These are phyloP conservation scores for Sungouiella blattae DNA, from an alignment of 805 yeast genomes.

Conservation along the genomic window DNA sequence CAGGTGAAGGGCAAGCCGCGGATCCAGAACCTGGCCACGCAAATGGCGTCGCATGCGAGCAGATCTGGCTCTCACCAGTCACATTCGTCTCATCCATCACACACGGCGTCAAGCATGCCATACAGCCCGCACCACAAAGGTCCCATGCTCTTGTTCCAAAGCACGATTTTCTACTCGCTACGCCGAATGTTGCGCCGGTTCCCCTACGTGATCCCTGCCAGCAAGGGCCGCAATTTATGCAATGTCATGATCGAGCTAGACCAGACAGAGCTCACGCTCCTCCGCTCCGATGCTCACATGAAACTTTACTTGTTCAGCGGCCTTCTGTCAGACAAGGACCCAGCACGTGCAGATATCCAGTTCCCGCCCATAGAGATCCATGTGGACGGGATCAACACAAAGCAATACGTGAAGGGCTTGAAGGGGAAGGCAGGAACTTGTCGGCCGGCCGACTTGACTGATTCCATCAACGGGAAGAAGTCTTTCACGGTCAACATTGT, in stretches of 20 bases:
- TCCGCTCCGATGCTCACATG: slow-evolving; percentile 19
- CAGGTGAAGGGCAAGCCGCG: neutral
- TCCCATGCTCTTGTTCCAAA: slow-evolving; percentile 46
- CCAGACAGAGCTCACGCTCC: slow-evolving; percentile 36
- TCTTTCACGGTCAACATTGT: slow-evolving; percentile 43
- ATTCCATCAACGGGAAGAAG: slow-evolving; percentile 23
- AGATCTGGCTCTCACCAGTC: no score
- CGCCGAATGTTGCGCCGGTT: slow-evolving; percentile 44
- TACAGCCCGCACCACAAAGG: slow-evolving; percentile 15
- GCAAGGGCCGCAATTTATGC: slow-evolving; percentile 43
- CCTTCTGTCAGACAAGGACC: slow-evolving; percentile 26
- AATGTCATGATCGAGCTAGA: slow-evolving; percentile 37
- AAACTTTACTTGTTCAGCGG: slow-evolving; percentile 58
- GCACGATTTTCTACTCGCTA: slow-evolving; percentile 54
- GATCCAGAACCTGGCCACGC: neutral
- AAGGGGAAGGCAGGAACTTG: slow-evolving; percentile 77
- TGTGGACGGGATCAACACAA: slow-evolving; percentile 53
- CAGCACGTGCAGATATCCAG: slow-evolving; percentile 35
- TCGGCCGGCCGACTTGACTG: slow-evolving; percentile 76
- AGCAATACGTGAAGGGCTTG: slow-evolving; percentile 52
- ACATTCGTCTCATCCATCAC: neutral
- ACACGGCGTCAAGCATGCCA: neutral
- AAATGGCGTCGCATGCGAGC: neutral
- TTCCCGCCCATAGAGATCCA: slow-evolving; percentile 76
- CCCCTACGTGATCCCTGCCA: slow-evolving; percentile 45